phyloP scores from a whole-genome alignment of 176 grass and related monocot species.

The Urochloa ruziziensis region DNA sequence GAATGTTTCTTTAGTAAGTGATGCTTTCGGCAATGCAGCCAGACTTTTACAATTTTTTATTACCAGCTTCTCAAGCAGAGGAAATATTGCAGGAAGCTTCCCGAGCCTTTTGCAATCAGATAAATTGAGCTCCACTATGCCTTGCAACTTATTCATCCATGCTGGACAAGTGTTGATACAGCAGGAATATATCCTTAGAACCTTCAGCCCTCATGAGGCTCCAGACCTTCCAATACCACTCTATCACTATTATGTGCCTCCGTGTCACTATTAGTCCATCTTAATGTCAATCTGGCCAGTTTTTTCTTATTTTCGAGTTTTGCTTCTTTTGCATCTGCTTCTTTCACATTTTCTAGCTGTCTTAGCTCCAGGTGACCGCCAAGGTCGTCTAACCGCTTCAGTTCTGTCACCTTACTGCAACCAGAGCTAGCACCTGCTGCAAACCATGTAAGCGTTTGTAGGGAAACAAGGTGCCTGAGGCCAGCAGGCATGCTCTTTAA shows the following conservation, averaged over 20 bases:
- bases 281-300: not conserved
- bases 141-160: not conserved
- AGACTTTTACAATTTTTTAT: not conserved
- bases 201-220: not conserved
- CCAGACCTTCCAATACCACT: not conserved
- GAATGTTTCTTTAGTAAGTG: no score
- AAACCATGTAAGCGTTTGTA: not conserved
- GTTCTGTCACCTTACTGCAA: not conserved
- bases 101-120: not conserved
- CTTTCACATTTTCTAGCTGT: not conserved
- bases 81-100: not conserved
- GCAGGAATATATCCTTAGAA: not conserved
- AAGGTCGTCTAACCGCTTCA: not conserved
- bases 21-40: not conserved
- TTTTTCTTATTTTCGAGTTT: not conserved
- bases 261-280: not conserved
- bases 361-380: not conserved
- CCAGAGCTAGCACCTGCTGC: not conserved
- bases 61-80: not conserved
- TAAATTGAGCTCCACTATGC: not conserved
- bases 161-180: not conserved
- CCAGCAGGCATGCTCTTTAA: not conserved
- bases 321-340: not conserved
- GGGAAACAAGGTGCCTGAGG: not conserved
- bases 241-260: not conserved